Base-by-base conservation (phyloP, 371 early-diverging fungal genomes). In the Mucor sp. region DNA sequence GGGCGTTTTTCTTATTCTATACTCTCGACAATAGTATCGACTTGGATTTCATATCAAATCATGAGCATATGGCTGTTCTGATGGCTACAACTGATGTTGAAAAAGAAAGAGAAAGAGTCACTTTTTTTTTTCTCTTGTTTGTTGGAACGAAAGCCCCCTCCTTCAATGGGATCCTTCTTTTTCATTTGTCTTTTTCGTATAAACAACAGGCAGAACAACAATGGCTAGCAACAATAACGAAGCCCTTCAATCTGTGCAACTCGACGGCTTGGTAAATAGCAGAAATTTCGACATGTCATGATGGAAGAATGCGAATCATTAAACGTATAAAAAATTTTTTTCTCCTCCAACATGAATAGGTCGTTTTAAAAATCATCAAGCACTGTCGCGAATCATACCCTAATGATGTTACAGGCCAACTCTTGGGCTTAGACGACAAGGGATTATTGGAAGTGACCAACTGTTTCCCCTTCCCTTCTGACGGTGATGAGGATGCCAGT, bases 361-460 rank as follows among this genome's bases (percentile, higher is more conserved):
- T 91, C 67, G 90, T 95, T 35, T 84, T 97, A 65, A 95, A 97
- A 86, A 97, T 98, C 80, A 89, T 94, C 76, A 97, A 98, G 87
- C 97, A 97, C 83, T 91, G 94, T 79, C 89, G 94, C 62, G 95
- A 94, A 78, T 81, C 84, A 60, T 86, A 83, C 67, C 94, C 94
- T 55, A 83, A 77, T 69, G 83, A 92, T 63, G 96, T 93, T 59
- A 94, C 95, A 69, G 99, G 99, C 61, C 94, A 95, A 78, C 83
- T 95, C 47, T 87, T 94, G 65, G 94, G 94, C 67, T 85, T 94
- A 65, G 95, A 95, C 75, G 87, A 94, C 50, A 85, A 89, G 68
- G 94, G 94, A 50, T 81, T 84, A 25, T 89, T 97, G 55, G 93
- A 96, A 80, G 93, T 97, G 59, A 94, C 98, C 60, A 92, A 95